These are phyloP conservation scores for Wickerhamomyces sp. DNA, from an alignment of 1,139 yeast species.

Conservation along the genomic window DNA sequence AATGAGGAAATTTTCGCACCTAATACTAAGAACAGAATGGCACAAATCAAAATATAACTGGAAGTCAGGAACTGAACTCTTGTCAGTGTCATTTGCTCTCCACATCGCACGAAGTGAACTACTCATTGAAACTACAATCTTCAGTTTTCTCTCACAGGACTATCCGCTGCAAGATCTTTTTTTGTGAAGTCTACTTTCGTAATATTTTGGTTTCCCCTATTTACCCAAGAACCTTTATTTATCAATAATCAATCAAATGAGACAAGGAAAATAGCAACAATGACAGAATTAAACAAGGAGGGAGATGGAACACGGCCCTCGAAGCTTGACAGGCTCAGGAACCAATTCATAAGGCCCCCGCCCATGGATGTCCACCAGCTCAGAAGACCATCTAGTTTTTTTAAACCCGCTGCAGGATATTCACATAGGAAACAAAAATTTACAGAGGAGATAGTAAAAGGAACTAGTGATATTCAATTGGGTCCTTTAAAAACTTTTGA, in stretches of 20 bases:
- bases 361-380: constrained; percentile 7
- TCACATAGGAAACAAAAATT: constrained; percentile 6
- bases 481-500: neutral
- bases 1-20: neutral
- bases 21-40: no score
- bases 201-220: neutral
- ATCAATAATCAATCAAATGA: neutral
- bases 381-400: constrained; percentile 7
- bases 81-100: no score
- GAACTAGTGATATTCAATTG: neutral
- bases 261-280: neutral
- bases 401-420: constrained; percentile 2
- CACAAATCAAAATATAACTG: no score
- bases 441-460: constrained; percentile 1
- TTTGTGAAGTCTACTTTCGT: no score
- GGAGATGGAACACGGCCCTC: neutral
- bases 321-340: neutral
- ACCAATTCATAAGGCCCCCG: constrained; percentile 4
- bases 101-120: no score
- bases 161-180: no score
- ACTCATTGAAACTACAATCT: neutral
- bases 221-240: neutral
- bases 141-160: neutral
- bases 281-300: constrained; percentile 1
- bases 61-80: no score